Conservation (phyloP, 345 rosid species). For the Salix koriyanagi region DNA sequence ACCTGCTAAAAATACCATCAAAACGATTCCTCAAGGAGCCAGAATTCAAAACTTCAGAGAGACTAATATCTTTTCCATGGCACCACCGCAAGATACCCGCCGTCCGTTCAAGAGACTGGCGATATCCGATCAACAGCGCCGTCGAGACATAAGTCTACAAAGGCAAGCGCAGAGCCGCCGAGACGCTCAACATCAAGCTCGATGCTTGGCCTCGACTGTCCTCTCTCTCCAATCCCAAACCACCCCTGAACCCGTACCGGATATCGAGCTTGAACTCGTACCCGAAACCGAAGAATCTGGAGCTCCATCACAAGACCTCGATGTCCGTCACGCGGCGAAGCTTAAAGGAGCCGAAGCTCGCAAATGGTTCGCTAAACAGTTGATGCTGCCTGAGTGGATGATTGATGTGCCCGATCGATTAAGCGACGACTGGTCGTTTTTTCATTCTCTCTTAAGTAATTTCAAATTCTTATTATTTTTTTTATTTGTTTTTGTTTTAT, state of each 20-base stretch:
- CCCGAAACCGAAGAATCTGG: slow-evolving; percentile 32
- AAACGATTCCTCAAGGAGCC: too few relatives aligned
- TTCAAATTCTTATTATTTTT: not conserved
- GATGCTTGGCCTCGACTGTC: slow-evolving; percentile 71
- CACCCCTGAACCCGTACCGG: slow-evolving; percentile 34
- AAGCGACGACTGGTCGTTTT: slow-evolving; percentile 58
- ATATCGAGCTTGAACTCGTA: slow-evolving; percentile 29
- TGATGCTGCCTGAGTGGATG: slow-evolving; percentile 97
- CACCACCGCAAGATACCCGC: slow-evolving; percentile 77
- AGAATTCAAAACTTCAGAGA: not conserved
- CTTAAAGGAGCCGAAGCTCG: slow-evolving; percentile 74
- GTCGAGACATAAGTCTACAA: slow-evolving; percentile 70
- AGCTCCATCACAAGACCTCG: slow-evolving; percentile 39
- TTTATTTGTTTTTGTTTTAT: not conserved
- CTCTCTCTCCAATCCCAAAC: slow-evolving; percentile 47
- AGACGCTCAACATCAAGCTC: slow-evolving; percentile 81
- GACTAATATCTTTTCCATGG: not conserved
- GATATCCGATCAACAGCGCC: slow-evolving; percentile 87
- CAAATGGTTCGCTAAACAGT: slow-evolving; percentile 80
- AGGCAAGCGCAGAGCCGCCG: slow-evolving; percentile 75
- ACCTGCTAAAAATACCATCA: too few relatives aligned
- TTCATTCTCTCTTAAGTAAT: not conserved
- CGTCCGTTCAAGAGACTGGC: slow-evolving; percentile 82
- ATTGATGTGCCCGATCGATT: slow-evolving; percentile 81
- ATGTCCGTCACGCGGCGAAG: slow-evolving; percentile 60